Conservation (phyloP, 129 eudicot genomes). For the Artemisia annua region DNA sequence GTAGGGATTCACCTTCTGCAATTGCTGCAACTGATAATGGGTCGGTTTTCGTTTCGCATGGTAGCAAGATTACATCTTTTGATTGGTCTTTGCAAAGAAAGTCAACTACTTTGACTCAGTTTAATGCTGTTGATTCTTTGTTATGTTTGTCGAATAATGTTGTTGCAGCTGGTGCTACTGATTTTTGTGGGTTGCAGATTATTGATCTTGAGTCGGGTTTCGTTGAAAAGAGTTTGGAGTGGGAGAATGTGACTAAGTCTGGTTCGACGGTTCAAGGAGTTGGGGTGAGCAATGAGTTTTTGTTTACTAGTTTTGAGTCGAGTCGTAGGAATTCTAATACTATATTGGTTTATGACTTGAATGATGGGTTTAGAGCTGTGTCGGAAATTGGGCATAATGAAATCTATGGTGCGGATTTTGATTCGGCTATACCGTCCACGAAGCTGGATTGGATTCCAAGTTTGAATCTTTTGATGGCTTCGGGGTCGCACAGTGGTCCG, state of each 20-base stretch:
- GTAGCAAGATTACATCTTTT: conserved; percentile 82
- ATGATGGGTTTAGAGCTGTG: conserved; percentile 51
- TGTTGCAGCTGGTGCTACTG: conserved; percentile 93
- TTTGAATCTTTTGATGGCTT: conserved; percentile 79
- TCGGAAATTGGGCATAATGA: conserved; percentile 65
- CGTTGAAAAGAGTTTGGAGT: conserved; percentile 64
- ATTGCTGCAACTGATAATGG: conserved; percentile 65
- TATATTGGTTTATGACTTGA: conserved; percentile 72
- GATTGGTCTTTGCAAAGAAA: conserved; percentile 88
- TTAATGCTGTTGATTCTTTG: conserved; percentile 70
- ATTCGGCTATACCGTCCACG: conserved; percentile 84
- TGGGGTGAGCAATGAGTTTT: conserved; percentile 57
- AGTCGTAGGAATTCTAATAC: conserved; percentile 79
- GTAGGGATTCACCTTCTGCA: conserved; percentile 82
- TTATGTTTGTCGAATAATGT: conserved; percentile 51
- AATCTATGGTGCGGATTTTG: conserved; percentile 81
- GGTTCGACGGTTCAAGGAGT: conserved; percentile 83
- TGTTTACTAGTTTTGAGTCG: conserved; percentile 85
- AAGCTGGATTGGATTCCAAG: conserved; percentile 77
- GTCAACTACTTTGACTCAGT: conserved; percentile 75
- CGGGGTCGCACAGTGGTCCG: conserved; percentile 94
- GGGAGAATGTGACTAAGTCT: conserved; percentile 90
- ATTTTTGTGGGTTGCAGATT: conserved; percentile 82
- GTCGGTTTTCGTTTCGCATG: conserved; percentile 82
- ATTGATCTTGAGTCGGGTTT: conserved; percentile 67